Percentiles rank a stretch among this genome's conserved stretches.
These are phyloP conservation scores for Fusarium bactridioides DNA, from an alignment of 2,329 filamentous ascomycete species.

Conservation along the genomic window DNA sequence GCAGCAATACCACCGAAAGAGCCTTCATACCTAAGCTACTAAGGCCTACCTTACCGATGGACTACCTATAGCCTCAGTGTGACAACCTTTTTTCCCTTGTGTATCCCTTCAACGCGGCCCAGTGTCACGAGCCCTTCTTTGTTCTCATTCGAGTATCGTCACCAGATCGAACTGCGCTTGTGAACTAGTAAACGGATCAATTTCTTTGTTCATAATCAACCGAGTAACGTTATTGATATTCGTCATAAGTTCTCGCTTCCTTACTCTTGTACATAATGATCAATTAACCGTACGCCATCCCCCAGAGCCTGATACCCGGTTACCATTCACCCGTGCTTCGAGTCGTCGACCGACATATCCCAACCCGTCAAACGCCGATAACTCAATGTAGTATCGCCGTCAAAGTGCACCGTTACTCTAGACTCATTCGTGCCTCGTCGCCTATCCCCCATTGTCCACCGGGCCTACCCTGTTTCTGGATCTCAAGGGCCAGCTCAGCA, in stretches of 20 bases:
- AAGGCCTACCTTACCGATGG: not conserved
- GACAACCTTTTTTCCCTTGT: slow-evolving; percentile 12
- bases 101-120: not conserved
- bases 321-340: not conserved
- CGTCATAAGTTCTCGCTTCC: slow-evolving; percentile 3
- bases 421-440: slow-evolving; percentile 83
- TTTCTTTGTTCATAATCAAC: slow-evolving; percentile 22
- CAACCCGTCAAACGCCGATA: slow-evolving; percentile 49
- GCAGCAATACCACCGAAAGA: not conserved
- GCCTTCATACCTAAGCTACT: not conserved
- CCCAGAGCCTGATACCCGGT: not conserved
- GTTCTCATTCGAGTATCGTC: slow-evolving; percentile 18
- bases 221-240: slow-evolving; percentile 20
- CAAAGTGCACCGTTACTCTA: slow-evolving; percentile 58
- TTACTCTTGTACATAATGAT: slow-evolving; percentile 14
- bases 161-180: not conserved
- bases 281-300: slow-evolving; percentile 18
- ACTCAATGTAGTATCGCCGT: slow-evolving; percentile 15
- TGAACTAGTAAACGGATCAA: not conserved
- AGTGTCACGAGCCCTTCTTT: slow-evolving; percentile 32
- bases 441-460: slow-evolving; percentile 78
- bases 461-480: slow-evolving; percentile 62
- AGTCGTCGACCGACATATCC: not conserved
- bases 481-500: slow-evolving; percentile 58
- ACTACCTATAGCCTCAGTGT: slow-evolving; percentile 5